Evolutionary conservation across 257 asterid genomes (phyloP).

Genomic region (Penstemon newberryi): DNA sequence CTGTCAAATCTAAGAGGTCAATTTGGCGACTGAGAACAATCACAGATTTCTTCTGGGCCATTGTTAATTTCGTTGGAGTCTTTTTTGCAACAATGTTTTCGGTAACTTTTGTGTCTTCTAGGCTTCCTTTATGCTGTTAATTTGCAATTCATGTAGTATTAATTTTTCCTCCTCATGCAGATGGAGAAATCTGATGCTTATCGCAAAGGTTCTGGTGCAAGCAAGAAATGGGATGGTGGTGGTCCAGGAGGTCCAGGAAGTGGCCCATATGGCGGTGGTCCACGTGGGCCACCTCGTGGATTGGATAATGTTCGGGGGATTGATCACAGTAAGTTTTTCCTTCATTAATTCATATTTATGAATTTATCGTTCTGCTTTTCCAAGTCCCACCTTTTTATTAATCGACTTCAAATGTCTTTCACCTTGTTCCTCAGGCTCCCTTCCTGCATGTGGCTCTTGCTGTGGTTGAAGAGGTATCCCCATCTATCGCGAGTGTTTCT

Average conservation of each 20-base stretch:
- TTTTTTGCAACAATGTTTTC: slow-evolving; percentile 89
- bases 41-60: slow-evolving; percentile 79
- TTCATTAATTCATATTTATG: background rate
- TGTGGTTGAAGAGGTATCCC: slow-evolving; percentile 50
- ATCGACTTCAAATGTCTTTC: slow-evolving; percentile 6
- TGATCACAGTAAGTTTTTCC: slow-evolving; percentile 78
- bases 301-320: slow-evolving; percentile 80
- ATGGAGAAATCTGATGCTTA: slow-evolving; percentile 93
- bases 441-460: slow-evolving; percentile 99
- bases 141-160: slow-evolving; percentile 5
- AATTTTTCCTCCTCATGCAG: slow-evolving; percentile 37
- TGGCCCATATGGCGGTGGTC: slow-evolving; percentile 91
- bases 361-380: background rate
- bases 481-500: background rate
- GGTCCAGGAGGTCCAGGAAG: slow-evolving; percentile 95
- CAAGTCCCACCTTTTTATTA: background rate
- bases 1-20: slow-evolving; percentile 75
- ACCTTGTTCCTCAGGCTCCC: slow-evolving; percentile 51
- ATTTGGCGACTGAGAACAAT: slow-evolving; percentile 84
- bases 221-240: slow-evolving; percentile 97
- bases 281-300: slow-evolving; percentile 92
- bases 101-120: slow-evolving; percentile 44
- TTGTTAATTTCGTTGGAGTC: slow-evolving; percentile 61
- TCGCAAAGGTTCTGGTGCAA: slow-evolving; percentile 68
- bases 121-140: background rate